Conservation (phyloP, 352 stramenopile species). For the Phytophthora multivora region DNA sequence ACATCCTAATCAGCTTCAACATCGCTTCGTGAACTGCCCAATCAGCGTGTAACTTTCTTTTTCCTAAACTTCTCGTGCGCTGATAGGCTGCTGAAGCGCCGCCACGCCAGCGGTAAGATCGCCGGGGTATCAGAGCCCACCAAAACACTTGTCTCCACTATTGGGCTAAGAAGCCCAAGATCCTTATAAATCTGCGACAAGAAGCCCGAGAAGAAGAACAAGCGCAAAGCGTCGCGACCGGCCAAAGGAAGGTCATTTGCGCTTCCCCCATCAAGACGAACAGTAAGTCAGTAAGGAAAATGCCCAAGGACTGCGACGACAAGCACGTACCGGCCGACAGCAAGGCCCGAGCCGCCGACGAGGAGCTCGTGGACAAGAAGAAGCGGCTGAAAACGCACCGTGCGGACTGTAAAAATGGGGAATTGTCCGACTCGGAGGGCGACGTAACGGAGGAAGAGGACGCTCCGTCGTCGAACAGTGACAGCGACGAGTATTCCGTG, state of each 20-base stretch:
- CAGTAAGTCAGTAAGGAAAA: background rate
- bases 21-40: background rate
- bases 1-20: background rate
- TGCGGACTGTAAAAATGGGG: conserved; percentile 7
- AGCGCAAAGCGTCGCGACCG: conserved; percentile 32
- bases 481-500: conserved; percentile 41
- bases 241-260: conserved; percentile 9
- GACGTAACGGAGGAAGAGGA: conserved; percentile 42
- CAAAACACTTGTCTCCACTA: conserved; percentile 10
- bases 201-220: conserved; percentile 15
- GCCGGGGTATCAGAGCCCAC: background rate
- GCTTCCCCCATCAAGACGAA: conserved; percentile 11
- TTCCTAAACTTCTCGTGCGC: background rate
- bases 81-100: conserved; percentile 19
- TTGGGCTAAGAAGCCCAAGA: conserved; percentile 15
- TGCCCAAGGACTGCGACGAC: conserved; percentile 39
- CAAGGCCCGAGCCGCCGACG: conserved; percentile 27
- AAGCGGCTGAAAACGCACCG: conserved; percentile 40
- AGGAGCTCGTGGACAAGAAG: conserved; percentile 26
- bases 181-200: conserved; percentile 22
- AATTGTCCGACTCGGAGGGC: conserved; percentile 22
- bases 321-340: conserved; percentile 30
- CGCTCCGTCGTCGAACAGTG: conserved; percentile 22
- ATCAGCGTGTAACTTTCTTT: too few relatives aligned
- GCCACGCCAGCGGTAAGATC: conserved; percentile 25